Evolutionary conservation across 1,284 basidiomycete species (phyloP).

Genomic region (Xerocomus nothofagi): DNA sequence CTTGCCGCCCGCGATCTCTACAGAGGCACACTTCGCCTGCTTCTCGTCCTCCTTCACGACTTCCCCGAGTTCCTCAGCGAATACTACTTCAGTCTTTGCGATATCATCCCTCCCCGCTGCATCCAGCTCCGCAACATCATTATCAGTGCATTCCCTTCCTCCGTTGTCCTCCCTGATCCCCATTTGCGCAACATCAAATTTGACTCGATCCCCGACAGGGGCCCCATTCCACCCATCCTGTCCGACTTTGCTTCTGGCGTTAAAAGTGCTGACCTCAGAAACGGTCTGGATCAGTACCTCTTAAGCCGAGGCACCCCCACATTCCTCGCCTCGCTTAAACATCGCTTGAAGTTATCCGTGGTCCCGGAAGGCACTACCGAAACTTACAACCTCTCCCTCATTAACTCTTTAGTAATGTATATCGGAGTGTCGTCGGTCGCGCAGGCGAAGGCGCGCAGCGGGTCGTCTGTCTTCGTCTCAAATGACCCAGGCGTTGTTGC

Average conservation of each 20-base stretch:
- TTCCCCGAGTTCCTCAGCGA: conserved; percentile 98
- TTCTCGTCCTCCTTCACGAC: conserved; percentile 95
- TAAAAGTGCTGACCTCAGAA: conserved; percentile 75
- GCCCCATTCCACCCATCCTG: conserved; percentile 84
- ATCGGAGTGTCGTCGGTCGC: conserved; percentile 88
- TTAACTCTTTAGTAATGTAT: conserved; percentile 95
- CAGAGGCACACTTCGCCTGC: conserved; percentile 87
- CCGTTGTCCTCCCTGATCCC: conserved; percentile 85
- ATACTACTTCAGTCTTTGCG: conserved; percentile 95
- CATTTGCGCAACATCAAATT: conserved; percentile 71
- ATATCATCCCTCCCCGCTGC: conserved; percentile 89
- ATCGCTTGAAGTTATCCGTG: conserved; percentile 63
- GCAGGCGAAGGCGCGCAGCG: conserved; percentile 79
- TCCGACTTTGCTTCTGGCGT: conserved; percentile 88
- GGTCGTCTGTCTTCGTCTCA: conserved; percentile 75
- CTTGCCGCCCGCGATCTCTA: conserved; percentile 88
- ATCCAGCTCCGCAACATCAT: conserved; percentile 97
- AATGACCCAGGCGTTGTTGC: conserved; percentile 82
- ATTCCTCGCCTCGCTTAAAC: conserved; percentile 81
- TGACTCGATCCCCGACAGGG: conserved; percentile 82
- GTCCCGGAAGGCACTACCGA: conserved; percentile 55
- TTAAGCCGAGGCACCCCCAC: conserved; percentile 64
- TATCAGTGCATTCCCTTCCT: conserved; percentile 93
- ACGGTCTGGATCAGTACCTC: conserved; percentile 81
- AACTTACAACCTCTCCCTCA: conserved; percentile 83